A percentile compares a stretch with the other conserved stretches of the same genome.
Evolutionary conservation across 2,329 filamentous ascomycete species (phyloP).

Genomic region (Coleophoma cylindrospora): DNA sequence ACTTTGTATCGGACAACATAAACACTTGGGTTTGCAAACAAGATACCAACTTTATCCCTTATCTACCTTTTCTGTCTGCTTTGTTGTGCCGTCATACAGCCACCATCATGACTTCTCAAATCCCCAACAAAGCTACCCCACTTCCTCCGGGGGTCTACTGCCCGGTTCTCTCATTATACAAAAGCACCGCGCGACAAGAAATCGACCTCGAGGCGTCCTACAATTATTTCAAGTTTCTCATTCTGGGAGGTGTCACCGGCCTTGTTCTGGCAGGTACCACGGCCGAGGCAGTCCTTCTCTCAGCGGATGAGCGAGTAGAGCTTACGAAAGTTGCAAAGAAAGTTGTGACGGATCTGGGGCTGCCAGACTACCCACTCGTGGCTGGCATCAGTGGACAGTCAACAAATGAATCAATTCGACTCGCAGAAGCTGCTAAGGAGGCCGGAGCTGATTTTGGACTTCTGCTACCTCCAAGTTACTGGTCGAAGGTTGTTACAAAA

Average conservation of each 20-base stretch:
- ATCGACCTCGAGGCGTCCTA: constrained; percentile 73
- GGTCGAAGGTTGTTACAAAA: constrained; percentile 39
- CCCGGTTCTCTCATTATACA: constrained; percentile 82
- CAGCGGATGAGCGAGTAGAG: constrained; percentile 31
- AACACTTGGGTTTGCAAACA: no score
- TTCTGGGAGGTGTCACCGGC: constrained; percentile 43
- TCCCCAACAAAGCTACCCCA: constrained; percentile 25
- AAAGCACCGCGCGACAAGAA: constrained; percentile 67
- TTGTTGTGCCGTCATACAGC: not conserved
- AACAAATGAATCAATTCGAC: constrained; percentile 28
- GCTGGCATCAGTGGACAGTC: constrained; percentile 36
- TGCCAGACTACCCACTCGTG: constrained; percentile 34
- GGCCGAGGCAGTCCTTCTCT: constrained; percentile 38
- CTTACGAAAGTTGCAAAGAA: constrained; percentile 33
- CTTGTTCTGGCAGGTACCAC: constrained; percentile 43
- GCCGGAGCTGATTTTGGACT: constrained; percentile 34
- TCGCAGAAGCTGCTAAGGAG: constrained; percentile 29
- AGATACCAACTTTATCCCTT: no score
- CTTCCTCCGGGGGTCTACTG: constrained; percentile 78
- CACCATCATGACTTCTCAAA: constrained; percentile 1
- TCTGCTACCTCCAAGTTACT: constrained; percentile 34
- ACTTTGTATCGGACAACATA: no score
- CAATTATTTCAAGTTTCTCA: constrained; percentile 71
- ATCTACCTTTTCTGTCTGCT: not conserved
- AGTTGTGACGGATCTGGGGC: constrained; percentile 29